Evolutionary conservation across 2,329 filamentous ascomycete genomes (phyloP), one percentile per base, ranked within the genome.

Genomic region (Aspergillus pseudotamarii): DNA sequence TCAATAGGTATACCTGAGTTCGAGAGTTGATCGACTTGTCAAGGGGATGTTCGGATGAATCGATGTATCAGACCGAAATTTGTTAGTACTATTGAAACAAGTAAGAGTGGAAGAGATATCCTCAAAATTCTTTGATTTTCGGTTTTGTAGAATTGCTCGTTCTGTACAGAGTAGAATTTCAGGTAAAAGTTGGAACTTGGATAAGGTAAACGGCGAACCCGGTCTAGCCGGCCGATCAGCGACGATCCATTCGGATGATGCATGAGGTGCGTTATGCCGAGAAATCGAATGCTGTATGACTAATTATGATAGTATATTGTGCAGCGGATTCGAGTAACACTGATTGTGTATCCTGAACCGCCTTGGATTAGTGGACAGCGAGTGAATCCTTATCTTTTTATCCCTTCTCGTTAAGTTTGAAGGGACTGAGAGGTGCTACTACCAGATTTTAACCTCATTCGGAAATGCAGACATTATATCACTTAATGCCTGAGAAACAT

Each of bases 151-250:
- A 10, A 19, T 41, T 41, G 19, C 36, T 23, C 9, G 16, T n/a
- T 16, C 48, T 51, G 48, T 16, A 30, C 26, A 2, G 2, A 2
- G 26, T 26, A 26, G 26, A 12, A 51, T 11, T 30, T 51, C 12
- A 32, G 3, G 38, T n/a, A 51, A 21, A 30, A 5, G 26, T n/a
- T 32, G 48, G 16, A 30, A 5, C 16, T n/a, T 32, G 48, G 16
- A 55, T 8, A 36, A 12, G 36, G 21, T 36, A 21, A n/a, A 36
- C 8, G 9, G 51, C 51, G 32, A 54, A 54, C 19, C 59, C 32
- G 54, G 48, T 53, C 53, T 48, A 58, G 32, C 55, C 60, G 55
- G 60, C 54, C 56, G 60, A 61, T 61, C 60, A 26, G 36, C n/a
- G 54, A 19, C 30, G 43, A 61, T 58, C 32, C 14, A 34, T 21